phyloP scores from a whole-genome alignment of 768 basidiomycete genomes.

The Coprinopsis strossmayeri region DNA sequence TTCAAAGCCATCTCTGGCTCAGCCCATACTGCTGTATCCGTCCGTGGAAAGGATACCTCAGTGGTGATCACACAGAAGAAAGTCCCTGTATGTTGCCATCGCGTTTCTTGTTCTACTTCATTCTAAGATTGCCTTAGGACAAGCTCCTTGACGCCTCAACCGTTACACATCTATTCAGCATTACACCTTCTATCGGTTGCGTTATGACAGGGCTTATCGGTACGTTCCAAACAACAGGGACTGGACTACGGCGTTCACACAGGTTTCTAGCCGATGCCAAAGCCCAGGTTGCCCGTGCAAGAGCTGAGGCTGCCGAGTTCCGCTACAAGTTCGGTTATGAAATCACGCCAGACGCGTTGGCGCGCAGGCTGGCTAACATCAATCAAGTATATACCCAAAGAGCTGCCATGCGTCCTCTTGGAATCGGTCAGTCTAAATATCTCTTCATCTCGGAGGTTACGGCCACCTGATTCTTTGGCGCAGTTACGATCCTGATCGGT shows the following conservation, averaged over 20 bases:
- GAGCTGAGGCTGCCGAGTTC: conserved; percentile 86
- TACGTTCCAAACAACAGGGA: too few species aligned
- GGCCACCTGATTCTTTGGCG: background rate
- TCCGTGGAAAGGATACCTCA: conserved; percentile 89
- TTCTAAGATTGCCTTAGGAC: conserved; percentile 48
- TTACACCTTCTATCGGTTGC: conserved; percentile 94
- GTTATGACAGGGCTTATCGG: conserved; percentile 98
- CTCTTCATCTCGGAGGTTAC: background rate
- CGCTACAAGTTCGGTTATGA: conserved; percentile 97
- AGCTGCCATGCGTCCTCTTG: conserved; percentile 94
- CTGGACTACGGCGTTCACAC: too few species aligned
- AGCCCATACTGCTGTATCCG: conserved; percentile 88
- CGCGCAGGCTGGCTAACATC: conserved; percentile 91
- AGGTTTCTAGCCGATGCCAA: conserved; percentile 92
- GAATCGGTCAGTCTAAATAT: conserved; percentile 57
- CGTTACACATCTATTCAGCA: conserved; percentile 91
- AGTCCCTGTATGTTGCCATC: conserved; percentile 68
- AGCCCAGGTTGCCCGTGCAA: conserved; percentile 81
- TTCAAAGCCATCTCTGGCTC: conserved; percentile 99
- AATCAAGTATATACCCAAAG: conserved; percentile 99
- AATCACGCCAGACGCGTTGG: conserved; percentile 94
- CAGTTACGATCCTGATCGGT: conserved; percentile 96
- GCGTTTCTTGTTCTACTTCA: background rate
- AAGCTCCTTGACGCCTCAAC: conserved; percentile 94
- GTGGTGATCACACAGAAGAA: conserved; percentile 99